These are phyloP conservation scores for Cercophora samala DNA, from an alignment of 495 filamentous ascomycete genomes.

Conservation along the genomic window DNA sequence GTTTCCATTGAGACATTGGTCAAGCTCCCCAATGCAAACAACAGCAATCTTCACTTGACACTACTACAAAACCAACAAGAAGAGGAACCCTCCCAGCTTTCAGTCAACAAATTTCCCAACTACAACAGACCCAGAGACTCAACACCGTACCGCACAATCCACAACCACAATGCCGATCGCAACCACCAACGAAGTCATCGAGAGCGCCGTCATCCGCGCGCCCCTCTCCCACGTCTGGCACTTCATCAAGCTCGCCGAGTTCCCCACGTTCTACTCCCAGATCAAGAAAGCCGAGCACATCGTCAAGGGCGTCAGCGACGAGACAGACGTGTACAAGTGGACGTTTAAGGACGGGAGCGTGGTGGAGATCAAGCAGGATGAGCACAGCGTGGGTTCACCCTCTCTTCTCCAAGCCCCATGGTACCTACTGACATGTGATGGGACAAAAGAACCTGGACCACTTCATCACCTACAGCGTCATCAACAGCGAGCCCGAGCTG, in stretches of 20 bases:
- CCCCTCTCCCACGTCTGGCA: constrained; percentile 63
- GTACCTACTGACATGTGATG: background rate
- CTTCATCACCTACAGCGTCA: constrained; percentile 67
- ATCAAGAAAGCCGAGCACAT: constrained; percentile 50
- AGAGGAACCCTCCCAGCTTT: background rate
- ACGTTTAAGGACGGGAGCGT: constrained; percentile 60
- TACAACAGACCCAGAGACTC: background rate
- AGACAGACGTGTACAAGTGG: constrained; percentile 65
- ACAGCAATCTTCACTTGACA: background rate
- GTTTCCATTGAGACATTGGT: background rate
- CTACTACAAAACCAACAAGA: constrained; percentile 4
- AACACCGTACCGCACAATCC: background rate
- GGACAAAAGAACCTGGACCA: constrained; percentile 58
- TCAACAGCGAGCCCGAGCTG: constrained; percentile 56
- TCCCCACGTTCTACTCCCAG: constrained; percentile 58
- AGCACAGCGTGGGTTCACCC: constrained; percentile 54
- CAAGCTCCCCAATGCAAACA: background rate
- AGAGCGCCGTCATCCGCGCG: constrained; percentile 62
- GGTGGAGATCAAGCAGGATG: constrained; percentile 67
- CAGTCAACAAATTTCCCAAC: background rate
- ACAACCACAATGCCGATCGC: constrained; percentile 42
- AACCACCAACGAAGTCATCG: constrained; percentile 60
- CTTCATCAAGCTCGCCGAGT: constrained; percentile 61
- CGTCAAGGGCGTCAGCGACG: constrained; percentile 55
- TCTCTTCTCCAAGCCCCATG: background rate